A percentile compares a stretch with the other conserved stretches of the same genome.
phyloP scores from a whole-genome alignment of 2,329 filamentous ascomycete species.

The Aspergillus cejpii region DNA sequence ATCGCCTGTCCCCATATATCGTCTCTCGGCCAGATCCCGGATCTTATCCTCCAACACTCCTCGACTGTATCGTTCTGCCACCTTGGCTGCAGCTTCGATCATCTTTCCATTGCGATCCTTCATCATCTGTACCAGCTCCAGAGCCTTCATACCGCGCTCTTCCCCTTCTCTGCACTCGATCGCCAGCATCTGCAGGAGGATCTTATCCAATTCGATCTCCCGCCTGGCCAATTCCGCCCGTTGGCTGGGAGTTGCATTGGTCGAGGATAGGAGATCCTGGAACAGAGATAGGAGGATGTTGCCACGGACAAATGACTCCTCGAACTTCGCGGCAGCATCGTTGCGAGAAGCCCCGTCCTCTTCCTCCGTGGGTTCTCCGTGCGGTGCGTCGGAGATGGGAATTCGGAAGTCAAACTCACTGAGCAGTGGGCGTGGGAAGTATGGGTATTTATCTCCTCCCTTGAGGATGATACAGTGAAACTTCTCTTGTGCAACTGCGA shows the following conservation, averaged over 20 bases:
- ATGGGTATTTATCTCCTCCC: constrained; percentile 85
- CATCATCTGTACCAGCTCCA: constrained; percentile 86
- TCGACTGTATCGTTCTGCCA: constrained; percentile 77
- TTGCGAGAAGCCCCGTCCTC: constrained; percentile 33
- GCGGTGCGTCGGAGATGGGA: constrained; percentile 58
- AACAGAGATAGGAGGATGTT: constrained; percentile 67
- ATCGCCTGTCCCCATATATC: constrained; percentile 56
- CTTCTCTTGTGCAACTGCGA: constrained; percentile 81
- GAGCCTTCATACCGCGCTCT: constrained; percentile 85
- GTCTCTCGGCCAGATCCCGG: constrained; percentile 68
- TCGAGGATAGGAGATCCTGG: constrained; percentile 64
- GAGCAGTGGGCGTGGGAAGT: constrained; percentile 82
- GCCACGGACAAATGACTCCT: constrained; percentile 74
- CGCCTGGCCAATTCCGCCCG: constrained; percentile 61
- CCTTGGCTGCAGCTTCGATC: constrained; percentile 82
- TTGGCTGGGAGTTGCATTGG: constrained; percentile 58
- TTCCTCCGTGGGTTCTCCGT: constrained; percentile 32
- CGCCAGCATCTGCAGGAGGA: constrained; percentile 78
- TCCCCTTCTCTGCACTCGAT: constrained; percentile 88
- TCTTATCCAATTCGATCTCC: constrained; percentile 83
- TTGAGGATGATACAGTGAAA: constrained; percentile 99
- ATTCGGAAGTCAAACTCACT: constrained; percentile 91
- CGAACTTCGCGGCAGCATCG: constrained; percentile 48
- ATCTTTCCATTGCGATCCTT: constrained; percentile 77
- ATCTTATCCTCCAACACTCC: constrained; percentile 85